Evolutionary conservation across 176 grass and related monocot genomes (phyloP), one percentile per base, ranked within the genome.

Genomic region (Triticum urartu): DNA sequence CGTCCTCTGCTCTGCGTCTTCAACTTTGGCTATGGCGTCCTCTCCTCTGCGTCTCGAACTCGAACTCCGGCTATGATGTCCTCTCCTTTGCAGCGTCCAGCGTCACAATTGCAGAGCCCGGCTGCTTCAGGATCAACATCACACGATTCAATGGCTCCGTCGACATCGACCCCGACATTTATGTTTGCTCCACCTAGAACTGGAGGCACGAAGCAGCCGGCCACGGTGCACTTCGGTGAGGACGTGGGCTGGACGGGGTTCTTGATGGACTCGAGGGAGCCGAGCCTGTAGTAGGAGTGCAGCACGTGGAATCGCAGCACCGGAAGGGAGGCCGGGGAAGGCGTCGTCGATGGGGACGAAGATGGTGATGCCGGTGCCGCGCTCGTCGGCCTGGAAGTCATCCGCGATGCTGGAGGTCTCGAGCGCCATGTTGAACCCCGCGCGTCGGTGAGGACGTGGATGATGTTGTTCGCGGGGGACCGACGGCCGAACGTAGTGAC

Each of bases 211-310:
- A 92, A 98, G 54, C 82, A 87, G 68, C 91, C 93, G 64, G 93
- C 96, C 82, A 88, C 90, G 7, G 86, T 84, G 76, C 60, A 73
- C 88, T 98, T 98, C 91, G 0, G 91, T 98, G 8, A 93, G 7
- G 95, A 85, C 21, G 90, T 98, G 30, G 96, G 93, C 76, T 98
- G 96, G 17, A 98, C 90, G 24, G 96, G 96, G 90, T 98, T 98
- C 20, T 95, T 93, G 71, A 98, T 98, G 61, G 96, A 98, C 64
- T 98, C 93, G 0, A 98, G 91, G 11, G 96, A 98, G 56, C 96
- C 93, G 9, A 98, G 94, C 24, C 91, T 93, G 68, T 98, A 98
- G 83, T 98, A 98, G 24, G 96, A 98, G 73, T 95, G 96, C 58
- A 98, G 90, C 5, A 94, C 96, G 45, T 98, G 93, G 93, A 92